Evolutionary conservation across 2,329 filamentous ascomycete species (phyloP).

Genomic region (Grosmannia penicillata): DNA sequence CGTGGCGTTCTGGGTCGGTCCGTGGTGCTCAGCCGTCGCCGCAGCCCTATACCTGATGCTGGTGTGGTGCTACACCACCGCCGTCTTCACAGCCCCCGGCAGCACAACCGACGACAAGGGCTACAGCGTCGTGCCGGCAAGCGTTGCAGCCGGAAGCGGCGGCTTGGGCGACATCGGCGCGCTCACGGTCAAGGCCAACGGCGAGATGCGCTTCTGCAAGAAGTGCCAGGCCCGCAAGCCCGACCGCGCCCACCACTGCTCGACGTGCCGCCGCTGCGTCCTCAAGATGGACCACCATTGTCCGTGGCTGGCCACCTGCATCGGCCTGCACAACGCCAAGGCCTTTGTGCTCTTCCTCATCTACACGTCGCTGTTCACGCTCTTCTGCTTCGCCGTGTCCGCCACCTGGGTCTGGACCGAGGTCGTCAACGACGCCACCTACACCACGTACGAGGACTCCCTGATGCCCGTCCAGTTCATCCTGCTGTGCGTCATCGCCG

Average conservation of each 20-base stretch:
- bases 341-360: constrained; percentile 83
- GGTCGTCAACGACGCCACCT: constrained; percentile 45
- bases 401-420: constrained; percentile 75
- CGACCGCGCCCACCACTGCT: constrained; percentile 93
- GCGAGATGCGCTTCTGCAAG: constrained; percentile 82
- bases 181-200: constrained; percentile 85
- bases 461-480: constrained; percentile 85
- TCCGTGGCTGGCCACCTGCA: constrained; percentile 92
- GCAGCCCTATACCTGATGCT: constrained; percentile 62
- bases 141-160: constrained; percentile 35
- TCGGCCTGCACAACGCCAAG: constrained; percentile 91
- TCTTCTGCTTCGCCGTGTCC: constrained; percentile 64
- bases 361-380: constrained; percentile 78
- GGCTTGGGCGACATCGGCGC: constrained; percentile 18
- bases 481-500: constrained; percentile 69
- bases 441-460: constrained; percentile 52
- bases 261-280: constrained; percentile 83
- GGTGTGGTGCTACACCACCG: constrained; percentile 80
- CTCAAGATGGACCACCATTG: constrained; percentile 99
- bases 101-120: constrained; percentile 48
- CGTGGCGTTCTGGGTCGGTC: constrained; percentile 3
- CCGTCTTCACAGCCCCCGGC: constrained; percentile 86
- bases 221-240: constrained; percentile 93
- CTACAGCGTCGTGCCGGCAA: constrained; percentile 64
- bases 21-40: constrained; percentile 40